phyloP scores from a whole-genome alignment of 2,329 filamentous ascomycete genomes.

The Alternaria ethzedia region DNA sequence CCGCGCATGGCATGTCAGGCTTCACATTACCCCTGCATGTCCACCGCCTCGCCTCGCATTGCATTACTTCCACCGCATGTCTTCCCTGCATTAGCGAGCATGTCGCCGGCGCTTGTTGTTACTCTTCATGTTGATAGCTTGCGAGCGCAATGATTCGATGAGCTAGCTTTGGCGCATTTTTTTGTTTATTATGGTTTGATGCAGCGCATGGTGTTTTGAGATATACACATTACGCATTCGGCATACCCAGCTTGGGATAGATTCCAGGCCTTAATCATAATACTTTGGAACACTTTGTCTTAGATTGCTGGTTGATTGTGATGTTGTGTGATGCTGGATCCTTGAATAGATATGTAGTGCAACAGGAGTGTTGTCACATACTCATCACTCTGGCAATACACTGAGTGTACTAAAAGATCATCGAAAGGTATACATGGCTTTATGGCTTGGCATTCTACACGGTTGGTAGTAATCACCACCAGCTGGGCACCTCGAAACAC shows the following conservation, averaged over 20 bases:
- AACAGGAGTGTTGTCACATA: not conserved
- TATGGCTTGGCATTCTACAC: too few relatives aligned
- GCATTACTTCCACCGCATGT: not conserved
- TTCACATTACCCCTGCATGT: not conserved
- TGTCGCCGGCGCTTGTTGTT: not conserved
- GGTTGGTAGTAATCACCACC: too few relatives aligned
- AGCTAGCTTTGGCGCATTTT: not conserved
- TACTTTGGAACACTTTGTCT: not conserved
- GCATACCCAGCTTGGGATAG: not conserved
- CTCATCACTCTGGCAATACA: not conserved
- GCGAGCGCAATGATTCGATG: not conserved
- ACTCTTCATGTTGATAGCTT: not conserved
- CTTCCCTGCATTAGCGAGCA: slow-evolving; percentile 2
- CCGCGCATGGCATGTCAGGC: not conserved
- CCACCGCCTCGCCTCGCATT: not conserved
- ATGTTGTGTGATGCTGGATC: not conserved
- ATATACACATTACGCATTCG: not conserved
- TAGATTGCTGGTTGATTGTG: not conserved
- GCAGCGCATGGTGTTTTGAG: not conserved
- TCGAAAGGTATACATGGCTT: not conserved
- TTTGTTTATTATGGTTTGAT: not conserved
- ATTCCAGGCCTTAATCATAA: slow-evolving; percentile 4
- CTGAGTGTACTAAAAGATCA: not conserved
- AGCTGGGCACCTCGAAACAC: not conserved
- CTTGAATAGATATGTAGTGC: not conserved